Evolutionary conservation across 768 basidiomycete species (phyloP), one percentile per base, ranked within the genome.

Genomic region (Suillus subalutaceus): DNA sequence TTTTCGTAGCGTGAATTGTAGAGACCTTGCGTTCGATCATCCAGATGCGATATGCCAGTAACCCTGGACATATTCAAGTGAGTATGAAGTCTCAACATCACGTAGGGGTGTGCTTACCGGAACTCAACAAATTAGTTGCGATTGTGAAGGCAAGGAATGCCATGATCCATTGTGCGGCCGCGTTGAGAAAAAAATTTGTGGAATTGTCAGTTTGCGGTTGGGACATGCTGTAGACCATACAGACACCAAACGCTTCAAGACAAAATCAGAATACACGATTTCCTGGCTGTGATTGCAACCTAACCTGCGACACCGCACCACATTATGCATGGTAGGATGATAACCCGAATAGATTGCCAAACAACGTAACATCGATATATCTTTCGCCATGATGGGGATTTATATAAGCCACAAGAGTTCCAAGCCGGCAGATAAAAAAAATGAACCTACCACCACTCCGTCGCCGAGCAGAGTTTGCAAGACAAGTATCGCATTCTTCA

Each of bases 401-500:
- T 10, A n/a, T 52, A 30, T 52, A 3, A 52, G 26, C 50, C 15
- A 16, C 15, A 2, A 16, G 6, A 26, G 26, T 52, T 15, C 12
- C 7, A 16, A 30, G 7, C 26, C 16, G 15, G 50, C 7, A 16
- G 50, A 30, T 52, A 3, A 3, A 9, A 52, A 30, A 30, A 16
- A 16, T 30, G 8, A 52, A 30, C 50, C 26, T 15, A 52, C 50
- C 7, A 66, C 61, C 5, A 63, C 61, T 8, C 65, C 65, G 6
- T 66, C 65, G 30, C 52, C 65, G 10, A 66, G 20, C 0, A 46
- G 35, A 20, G 62, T 63, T 60, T 71, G 64, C 13, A 71, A n/a
- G 32, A 23, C 48, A 26, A 68, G 71, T 8, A 75, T 55, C 4
- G 63, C 67, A 60, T 69, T 72, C 53, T 74, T 73, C 52, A 70